phyloP scores from a whole-genome alignment of 495 filamentous ascomycete genomes.

The Tuber aestivum region DNA sequence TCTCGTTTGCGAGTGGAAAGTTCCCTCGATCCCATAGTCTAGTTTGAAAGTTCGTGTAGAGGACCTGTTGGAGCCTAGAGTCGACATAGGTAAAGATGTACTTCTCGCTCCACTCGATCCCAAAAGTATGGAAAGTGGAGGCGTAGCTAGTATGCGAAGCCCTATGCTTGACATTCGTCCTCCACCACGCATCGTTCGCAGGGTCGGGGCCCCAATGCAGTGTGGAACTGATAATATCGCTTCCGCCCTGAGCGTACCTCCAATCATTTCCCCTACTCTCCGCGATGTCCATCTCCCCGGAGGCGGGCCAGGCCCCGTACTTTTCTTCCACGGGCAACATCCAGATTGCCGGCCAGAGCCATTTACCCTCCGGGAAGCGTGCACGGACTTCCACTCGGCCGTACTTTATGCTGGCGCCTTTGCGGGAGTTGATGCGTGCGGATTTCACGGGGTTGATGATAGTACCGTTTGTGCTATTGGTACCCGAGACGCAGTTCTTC shows the following conservation, averaged over 20 bases:
- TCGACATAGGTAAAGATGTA: conserved; percentile 85
- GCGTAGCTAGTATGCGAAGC: conserved; percentile 72
- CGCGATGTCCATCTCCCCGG: conserved; percentile 80
- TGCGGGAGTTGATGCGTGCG: conserved; percentile 66
- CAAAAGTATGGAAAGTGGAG: conserved; percentile 63
- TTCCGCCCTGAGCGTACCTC: conserved; percentile 66
- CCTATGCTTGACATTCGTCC: conserved; percentile 65
- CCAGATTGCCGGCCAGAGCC: conserved; percentile 91
- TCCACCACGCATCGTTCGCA: conserved; percentile 64
- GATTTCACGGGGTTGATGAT: conserved; percentile 76
- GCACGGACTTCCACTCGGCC: conserved; percentile 75
- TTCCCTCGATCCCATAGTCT: conserved; percentile 67
- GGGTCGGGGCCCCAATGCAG: conserved; percentile 72
- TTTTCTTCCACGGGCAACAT: conserved; percentile 70
- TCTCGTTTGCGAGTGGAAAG: conserved; percentile 62
- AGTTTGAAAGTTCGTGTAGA: conserved; percentile 69
- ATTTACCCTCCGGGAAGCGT: conserved; percentile 68
- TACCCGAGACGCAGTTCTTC: conserved; percentile 59
- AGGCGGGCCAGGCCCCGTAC: conserved; percentile 72
- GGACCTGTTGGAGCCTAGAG: conserved; percentile 67
- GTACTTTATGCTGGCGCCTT: conserved; percentile 66
- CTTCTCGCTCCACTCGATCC: conserved; percentile 79
- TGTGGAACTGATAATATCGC: conserved; percentile 73
- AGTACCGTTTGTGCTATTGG: conserved; percentile 62
- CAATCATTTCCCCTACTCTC: conserved; percentile 77